Evolutionary conservation across 495 filamentous ascomycete species (phyloP), one percentile per base, ranked within the genome.

Genomic region (Acidiella bohemica): DNA sequence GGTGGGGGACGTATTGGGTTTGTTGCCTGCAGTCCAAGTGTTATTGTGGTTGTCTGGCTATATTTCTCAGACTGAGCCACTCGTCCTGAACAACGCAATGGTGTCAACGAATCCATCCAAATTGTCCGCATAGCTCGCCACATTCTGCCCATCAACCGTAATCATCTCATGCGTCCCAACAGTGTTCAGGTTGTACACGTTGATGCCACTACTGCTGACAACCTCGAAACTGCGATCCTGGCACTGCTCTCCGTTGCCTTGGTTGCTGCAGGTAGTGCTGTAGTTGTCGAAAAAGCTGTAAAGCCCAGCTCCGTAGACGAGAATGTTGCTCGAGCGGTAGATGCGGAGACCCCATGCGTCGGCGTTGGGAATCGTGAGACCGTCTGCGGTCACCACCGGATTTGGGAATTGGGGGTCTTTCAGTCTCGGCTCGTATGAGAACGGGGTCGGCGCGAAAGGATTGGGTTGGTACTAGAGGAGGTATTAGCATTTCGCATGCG

Each of bases 381-480:
- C 59, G 10, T 77, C 78, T 44, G 81, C 81, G 16, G 66, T 14
- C 32, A 28, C 33, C 5, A 41, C 46, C 5, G 19, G 16, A n/a
- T 34, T 41, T 2, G 36, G 38, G 36, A 59, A 57, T 19, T 43
- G 18, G 1, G 57, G 54, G 43, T 59, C 57, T 36, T 19, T 64
- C 32, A 74, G 57, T 10, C 61, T 58, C 0, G 54, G 5, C 9
- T 66, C 60, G 1, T 59, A 44, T 1, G 56, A 61, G 59, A 77
- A 82, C 6, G 78, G 76, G 5, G 67, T 54, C 14, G 65, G 64
- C 8, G 75, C 78, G 40, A 66, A 59, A 12, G 81, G 79, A 18
- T 61, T 67, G 4, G 80, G 78, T 56, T 80, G 75, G 53, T 76
- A 84, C 67, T 58, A n/a, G n/a, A n/a, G n/a, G n/a, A n/a, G n/a